phyloP scores from a whole-genome alignment of 129 eudicot genomes.

The Flaveria robusta region DNA sequence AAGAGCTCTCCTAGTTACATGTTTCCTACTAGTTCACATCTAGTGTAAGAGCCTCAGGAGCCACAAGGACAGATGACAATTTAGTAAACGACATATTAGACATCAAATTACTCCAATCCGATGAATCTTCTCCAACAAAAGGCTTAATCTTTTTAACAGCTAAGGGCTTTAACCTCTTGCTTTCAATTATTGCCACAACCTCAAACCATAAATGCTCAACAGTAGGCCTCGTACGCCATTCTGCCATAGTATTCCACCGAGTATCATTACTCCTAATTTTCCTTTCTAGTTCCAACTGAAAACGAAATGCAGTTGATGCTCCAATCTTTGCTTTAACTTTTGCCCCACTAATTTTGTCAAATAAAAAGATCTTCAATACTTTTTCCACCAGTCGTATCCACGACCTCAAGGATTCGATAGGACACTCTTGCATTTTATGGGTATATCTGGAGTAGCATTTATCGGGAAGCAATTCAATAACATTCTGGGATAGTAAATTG shows the following conservation, averaged over 20 bases:
- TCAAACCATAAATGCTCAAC: constrained; percentile 61
- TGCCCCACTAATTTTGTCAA: constrained; percentile 31
- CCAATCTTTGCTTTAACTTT: constrained; percentile 49
- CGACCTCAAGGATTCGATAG: constrained; percentile 43
- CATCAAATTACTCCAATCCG: constrained; percentile 72
- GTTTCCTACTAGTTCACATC: constrained; percentile 74
- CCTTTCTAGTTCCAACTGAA: constrained; percentile 68
- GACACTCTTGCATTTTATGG: constrained; percentile 33
- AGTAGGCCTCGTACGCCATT: constrained; percentile 81
- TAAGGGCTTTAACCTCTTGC: constrained; percentile 55
- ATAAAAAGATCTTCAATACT: constrained; percentile 45
- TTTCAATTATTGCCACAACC: constrained; percentile 58
- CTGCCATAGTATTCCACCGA: constrained; percentile 60
- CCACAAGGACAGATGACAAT: constrained; percentile 64
- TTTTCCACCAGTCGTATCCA: constrained; percentile 52
- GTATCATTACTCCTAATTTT: constrained; percentile 54
- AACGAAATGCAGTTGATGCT: constrained; percentile 61
- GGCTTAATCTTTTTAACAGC: constrained; percentile 53
- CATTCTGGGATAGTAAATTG: constrained; percentile 30
- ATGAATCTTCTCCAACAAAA: constrained; percentile 63
- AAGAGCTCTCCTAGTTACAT: constrained; percentile 16
- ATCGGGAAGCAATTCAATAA: constrained; percentile 65
- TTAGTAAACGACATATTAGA: constrained; percentile 74
- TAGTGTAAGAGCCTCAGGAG: constrained; percentile 77
- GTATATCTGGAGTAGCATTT: constrained; percentile 54